phyloP scores from a whole-genome alignment of 176 grass and related monocot species.

The Saccharum spontaneum region DNA sequence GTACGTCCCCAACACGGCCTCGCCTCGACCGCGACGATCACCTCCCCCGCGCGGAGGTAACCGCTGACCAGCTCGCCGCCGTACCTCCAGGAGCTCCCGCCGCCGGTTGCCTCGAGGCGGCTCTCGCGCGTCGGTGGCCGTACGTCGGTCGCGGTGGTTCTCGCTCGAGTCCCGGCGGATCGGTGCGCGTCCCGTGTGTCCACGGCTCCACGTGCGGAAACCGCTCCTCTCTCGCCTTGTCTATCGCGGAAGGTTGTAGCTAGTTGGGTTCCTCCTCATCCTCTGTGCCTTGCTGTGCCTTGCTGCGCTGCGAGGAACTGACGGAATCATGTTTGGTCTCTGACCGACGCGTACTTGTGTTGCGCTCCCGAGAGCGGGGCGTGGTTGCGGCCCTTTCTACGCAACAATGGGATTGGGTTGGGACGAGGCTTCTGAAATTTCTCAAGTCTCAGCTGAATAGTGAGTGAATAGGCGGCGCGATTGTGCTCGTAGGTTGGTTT shows the following conservation, averaged over 20 bases:
- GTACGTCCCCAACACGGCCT: background rate
- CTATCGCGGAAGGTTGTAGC: background rate
- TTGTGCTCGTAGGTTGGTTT: background rate
- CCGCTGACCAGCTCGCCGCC: background rate
- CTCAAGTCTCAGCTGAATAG: background rate
- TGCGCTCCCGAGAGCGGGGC: background rate
- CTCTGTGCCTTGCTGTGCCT: too few species aligned
- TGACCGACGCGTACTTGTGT: background rate
- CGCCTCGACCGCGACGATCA: constrained; percentile 34
- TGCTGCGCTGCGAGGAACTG: background rate
- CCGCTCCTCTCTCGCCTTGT: background rate
- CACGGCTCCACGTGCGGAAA: background rate
- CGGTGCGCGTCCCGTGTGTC: background rate
- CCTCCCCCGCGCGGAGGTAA: background rate
- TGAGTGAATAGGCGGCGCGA: too few species aligned
- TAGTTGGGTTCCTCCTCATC: background rate
- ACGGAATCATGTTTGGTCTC: background rate
- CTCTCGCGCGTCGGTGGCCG: background rate
- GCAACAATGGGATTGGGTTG: background rate
- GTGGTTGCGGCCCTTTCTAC: background rate
- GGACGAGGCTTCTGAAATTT: background rate
- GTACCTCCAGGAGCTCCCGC: background rate
- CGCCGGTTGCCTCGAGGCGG: background rate
- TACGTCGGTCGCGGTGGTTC: background rate
- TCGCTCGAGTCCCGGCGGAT: background rate